These are phyloP conservation scores for Irpex rosettiformis DNA, from an alignment of 1,284 basidiomycete genomes.

Conservation along the genomic window DNA sequence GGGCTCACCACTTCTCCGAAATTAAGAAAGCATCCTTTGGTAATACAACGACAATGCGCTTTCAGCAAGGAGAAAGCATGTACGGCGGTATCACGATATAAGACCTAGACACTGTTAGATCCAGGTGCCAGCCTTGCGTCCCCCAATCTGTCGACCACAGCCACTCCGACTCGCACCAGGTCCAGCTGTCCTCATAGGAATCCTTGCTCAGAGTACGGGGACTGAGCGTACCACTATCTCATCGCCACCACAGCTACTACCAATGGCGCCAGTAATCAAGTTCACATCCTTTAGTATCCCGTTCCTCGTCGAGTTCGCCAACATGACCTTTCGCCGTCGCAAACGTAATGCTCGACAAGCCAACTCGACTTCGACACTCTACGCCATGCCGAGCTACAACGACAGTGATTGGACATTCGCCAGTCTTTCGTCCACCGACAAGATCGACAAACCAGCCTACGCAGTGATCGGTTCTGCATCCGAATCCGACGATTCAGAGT, in stretches of 20 bases:
- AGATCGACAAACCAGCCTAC: conserved; percentile 16
- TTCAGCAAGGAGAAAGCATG: background rate
- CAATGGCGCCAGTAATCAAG: conserved; percentile 35
- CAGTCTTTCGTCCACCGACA: conserved; percentile 23
- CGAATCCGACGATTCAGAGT: conserved; percentile 18
- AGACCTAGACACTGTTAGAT: background rate
- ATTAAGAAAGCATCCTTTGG: background rate
- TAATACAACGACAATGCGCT: background rate
- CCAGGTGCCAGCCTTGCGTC: conserved; percentile 22
- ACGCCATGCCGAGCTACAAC: conserved; percentile 12
- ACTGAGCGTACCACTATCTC: too few species aligned
- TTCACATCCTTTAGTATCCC: conserved; percentile 41
- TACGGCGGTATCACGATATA: background rate
- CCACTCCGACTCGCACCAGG: too few species aligned
- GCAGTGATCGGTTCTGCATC: background rate
- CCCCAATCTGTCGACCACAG: background rate
- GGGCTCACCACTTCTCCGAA: background rate
- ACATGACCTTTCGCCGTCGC: conserved; percentile 35
- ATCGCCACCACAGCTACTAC: too few species aligned
- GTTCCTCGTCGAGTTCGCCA: conserved; percentile 40
- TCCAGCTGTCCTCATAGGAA: too few species aligned
- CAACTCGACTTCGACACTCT: conserved; percentile 5
- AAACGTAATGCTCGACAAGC: conserved; percentile 15
- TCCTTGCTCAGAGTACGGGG: too few species aligned
- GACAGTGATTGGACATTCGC: conserved; percentile 20